Conservation (phyloP, 495 filamentous ascomycete genomes). For the Monascus purpureus region DNA sequence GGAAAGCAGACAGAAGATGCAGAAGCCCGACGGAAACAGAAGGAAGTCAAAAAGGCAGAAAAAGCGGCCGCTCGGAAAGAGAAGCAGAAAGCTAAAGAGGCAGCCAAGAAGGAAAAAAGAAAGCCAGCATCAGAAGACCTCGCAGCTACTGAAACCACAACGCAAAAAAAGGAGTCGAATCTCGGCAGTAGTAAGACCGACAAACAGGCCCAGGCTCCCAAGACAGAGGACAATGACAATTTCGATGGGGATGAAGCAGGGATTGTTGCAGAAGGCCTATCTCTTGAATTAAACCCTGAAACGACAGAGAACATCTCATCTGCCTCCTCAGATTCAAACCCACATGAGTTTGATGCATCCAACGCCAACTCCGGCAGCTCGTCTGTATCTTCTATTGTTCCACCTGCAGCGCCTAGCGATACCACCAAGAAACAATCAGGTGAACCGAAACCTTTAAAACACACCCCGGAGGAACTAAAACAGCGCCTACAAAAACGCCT, state of each 20-base stretch:
- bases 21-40: constrained; percentile 26
- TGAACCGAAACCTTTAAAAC: constrained; percentile 27
- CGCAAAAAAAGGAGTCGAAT: constrained; percentile 7
- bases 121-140: constrained; percentile 19
- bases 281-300: constrained; percentile 25
- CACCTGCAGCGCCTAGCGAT: constrained; percentile 32
- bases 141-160: constrained; percentile 2
- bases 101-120: constrained; percentile 28
- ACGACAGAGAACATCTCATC: constrained; percentile 28
- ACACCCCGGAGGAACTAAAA: constrained; percentile 55
- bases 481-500: constrained; percentile 68
- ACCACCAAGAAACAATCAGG: constrained; percentile 15
- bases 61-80: constrained; percentile 37
- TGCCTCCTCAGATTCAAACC: constrained; percentile 41
- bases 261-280: constrained; percentile 31
- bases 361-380: constrained; percentile 48
- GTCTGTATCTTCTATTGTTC: constrained; percentile 55
- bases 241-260: constrained; percentile 16
- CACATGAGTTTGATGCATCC: constrained; percentile 50
- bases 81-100: constrained; percentile 32
- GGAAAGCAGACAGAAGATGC: constrained; percentile 24
- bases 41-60: constrained; percentile 34
- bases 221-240: constrained; percentile 19
- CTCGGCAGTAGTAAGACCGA: neutral
- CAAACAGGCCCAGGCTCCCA: constrained; percentile 8